Base-by-base conservation (phyloP, 345 rosid species). In the Boechera stricta region DNA sequence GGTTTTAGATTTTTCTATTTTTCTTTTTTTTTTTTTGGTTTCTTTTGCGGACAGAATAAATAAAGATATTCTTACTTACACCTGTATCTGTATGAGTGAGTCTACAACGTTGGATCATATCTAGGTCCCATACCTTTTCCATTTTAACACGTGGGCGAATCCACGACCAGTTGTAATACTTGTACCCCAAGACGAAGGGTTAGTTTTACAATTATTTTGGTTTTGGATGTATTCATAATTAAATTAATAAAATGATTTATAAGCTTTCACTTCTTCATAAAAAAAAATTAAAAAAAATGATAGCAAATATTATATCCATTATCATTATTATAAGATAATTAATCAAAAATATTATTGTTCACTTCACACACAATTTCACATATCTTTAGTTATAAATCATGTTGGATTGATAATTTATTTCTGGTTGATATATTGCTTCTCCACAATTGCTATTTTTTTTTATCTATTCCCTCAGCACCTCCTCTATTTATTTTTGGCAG, bases 101-200 rank as follows among this genome's bases (percentile, higher is more conserved):
- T 69, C 16, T 60, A 45, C 16, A 18, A 71, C 75, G 71, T 70
- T 63, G 71, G 80, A 77, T 77, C 47, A 7, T 21, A 11, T 42
- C 0, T 36, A 7, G 28, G 68, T 39, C 45, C 54, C 62, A 38
- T 2, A 10, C 8, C 3, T 61, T 29, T 47, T 5, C 1, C 3
- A 3, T 55, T n/a, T 5, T 21, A 3, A 16, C 41, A 48, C 79
- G 73, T 70, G 71, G 65, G 7, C 75, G 49, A 70, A 21, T 77
- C 79, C 24, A 28, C 41, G 5, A 53, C 16, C 58, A 13, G 13
- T 48, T 4, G 3, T 16, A 31, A 61, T 69, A 16, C 65, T 53
- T 76, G 75, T 10, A 10, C 64, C 55, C 56, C 80, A 69, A 62
- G 80, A 55, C 21, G 21, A 24, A 5, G 12, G 36, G 24, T 28